Evolutionary conservation across 2,329 filamentous ascomycete species (phyloP), one percentile per base, ranked within the genome.

Genomic region (Sclerotinia spermophila): DNA sequence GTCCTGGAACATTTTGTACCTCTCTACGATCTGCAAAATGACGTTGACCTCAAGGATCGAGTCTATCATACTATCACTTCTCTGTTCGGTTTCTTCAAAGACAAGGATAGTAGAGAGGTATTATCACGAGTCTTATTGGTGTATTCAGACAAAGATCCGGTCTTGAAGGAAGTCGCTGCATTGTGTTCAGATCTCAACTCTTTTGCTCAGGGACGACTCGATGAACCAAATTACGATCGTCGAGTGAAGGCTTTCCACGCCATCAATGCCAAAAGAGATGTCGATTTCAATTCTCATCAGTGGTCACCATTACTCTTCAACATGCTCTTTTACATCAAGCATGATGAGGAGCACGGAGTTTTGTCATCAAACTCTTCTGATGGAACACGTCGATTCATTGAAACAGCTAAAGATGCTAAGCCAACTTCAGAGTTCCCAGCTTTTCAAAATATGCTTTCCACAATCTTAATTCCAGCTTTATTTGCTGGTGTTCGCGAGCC

Each of bases 281-380:
- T 79, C 0, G 81, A 83, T 0, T 88, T 94, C 72, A 90, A 87
- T 0, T 82, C 89, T 1, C 86, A 86, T 71, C 92, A 97, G 80
- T 99, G 96, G 95, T 86, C 90, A 67, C 94, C 96, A 8, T 81
- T 99, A 30, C 82, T 98, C 17, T 92, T 94, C 81, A 99, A 98
- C 78, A 87, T 97, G 83, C 84, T 97, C 2, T 98, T 90, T 81
- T 96, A 91, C 78, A 90, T 97, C 74, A 90, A 89, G 74, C 89
- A 95, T 74, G 90, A 93, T 69, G 93, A 97, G 73, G 96, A 99
- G 79, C 90, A 96, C 74, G 92, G 93, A 60, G 92, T 97, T 64
- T 83, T 97, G 21, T 85, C 88, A 0, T 85, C 86, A 2, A 97
- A 95, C 79, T 93, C 96, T 10, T 92, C 94, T 0, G 91, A 94